phyloP scores from a whole-genome alignment of 1,284 basidiomycete genomes.

The Afroboletus lepidellus region DNA sequence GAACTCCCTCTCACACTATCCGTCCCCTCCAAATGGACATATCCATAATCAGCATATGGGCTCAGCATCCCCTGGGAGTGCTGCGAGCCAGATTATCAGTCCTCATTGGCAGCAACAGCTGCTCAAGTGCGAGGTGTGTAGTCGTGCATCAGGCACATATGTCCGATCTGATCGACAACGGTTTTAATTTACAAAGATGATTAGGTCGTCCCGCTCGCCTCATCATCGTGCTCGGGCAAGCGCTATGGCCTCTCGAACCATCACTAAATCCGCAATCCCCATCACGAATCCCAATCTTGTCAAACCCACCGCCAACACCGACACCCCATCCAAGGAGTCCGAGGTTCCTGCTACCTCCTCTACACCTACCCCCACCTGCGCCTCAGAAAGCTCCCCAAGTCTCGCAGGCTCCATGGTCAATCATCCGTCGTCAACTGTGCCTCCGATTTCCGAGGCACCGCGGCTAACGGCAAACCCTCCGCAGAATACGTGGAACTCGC shows the following conservation, averaged over 20 bases:
- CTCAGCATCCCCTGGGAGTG: slow-evolving; percentile 65
- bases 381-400: slow-evolving; percentile 39
- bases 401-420: slow-evolving; percentile 44
- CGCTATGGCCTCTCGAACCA: slow-evolving; percentile 75
- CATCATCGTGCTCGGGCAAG: slow-evolving; percentile 79
- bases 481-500: slow-evolving; percentile 81
- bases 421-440: slow-evolving; percentile 72
- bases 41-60: slow-evolving; percentile 53
- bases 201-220: slow-evolving; percentile 71
- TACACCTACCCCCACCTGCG: slow-evolving; percentile 39
- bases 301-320: slow-evolving; percentile 44
- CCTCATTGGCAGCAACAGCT: slow-evolving; percentile 81
- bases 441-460: slow-evolving; percentile 61
- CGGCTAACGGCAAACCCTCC: slow-evolving; percentile 60
- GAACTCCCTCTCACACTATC: slow-evolving; percentile 71
- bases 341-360: slow-evolving; percentile 25
- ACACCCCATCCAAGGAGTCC: slow-evolving; percentile 27
- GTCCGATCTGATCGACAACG: slow-evolving; percentile 19
- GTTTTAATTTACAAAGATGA: slow-evolving; percentile 50
- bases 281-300: slow-evolving; percentile 79
- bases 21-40: slow-evolving; percentile 66
- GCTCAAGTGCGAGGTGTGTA: slow-evolving; percentile 73
- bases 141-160: slow-evolving; percentile 9
- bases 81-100: slow-evolving; percentile 57
- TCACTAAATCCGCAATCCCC: slow-evolving; percentile 76